Evolutionary conservation across 768 basidiomycete species (phyloP), one percentile per base, ranked within the genome.

Genomic region (Sporobolomyces roseus): DNA sequence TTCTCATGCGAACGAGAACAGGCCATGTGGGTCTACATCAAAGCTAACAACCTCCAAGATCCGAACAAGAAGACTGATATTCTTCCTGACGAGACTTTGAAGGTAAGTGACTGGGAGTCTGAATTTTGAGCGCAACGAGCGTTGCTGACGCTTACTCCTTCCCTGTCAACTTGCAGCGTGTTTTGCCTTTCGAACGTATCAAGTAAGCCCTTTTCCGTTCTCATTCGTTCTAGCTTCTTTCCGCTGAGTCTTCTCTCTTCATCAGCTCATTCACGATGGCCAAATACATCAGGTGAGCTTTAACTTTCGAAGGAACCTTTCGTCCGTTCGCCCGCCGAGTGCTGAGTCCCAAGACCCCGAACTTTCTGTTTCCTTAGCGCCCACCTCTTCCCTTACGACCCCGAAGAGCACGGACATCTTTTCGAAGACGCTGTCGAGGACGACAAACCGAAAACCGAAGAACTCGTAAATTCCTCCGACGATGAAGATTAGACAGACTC

Each of bases 231-330:
- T 48, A 9, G 36, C 53, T 2, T 7, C 25, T 25, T 4, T 43
- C n/a, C 45, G 6, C 45, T 46, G 4, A 46, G 43, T 25, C 21
- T 17, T 12, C 33, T 30, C 32, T 7, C 8, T 8, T 14, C 5
- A 3, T 5, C 59, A 66, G 65, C 60, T 67, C 66, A 4, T 67
- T 67, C 60, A 61, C 59, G 2, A 67, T 67, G 66, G 66, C 66
- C 16, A 67, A 67, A 46, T 46, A 61, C 48, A 49, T 67, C 52
- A 45, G 66, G 60, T 66, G 10, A 50, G 58, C 35, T 19, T 29
- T n/a, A 19, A n/a, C 17, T 41, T 41, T 41, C 38, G 38, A 9
- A 9, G 38, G 9, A 9, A 17, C 17, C 38, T 41, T 41, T n/a
- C n/a, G n/a, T n/a, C n/a, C n/a, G n/a, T n/a, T n/a, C n/a, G n/a